Evolutionary conservation across 306 rosid genomes (phyloP).

Genomic region (Psophocarpus tetragonolobus): DNA sequence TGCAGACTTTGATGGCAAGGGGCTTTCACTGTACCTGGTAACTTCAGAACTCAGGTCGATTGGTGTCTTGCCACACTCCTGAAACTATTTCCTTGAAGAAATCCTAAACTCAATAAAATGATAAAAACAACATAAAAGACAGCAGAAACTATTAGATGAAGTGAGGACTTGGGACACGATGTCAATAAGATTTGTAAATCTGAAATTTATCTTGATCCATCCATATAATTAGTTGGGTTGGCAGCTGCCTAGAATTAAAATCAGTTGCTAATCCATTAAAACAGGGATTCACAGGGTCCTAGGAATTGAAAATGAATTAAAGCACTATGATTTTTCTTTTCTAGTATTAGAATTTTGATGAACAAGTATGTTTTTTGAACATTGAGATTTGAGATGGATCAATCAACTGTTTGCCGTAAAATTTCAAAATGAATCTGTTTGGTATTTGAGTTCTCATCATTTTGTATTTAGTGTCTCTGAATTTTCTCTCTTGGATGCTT

Average conservation of each 20-base stretch:
- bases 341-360: background rate
- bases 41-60: conserved; percentile 79
- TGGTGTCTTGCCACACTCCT: conserved; percentile 70
- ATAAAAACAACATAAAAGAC: background rate
- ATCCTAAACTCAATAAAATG: conserved; percentile 28
- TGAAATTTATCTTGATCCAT: conserved; percentile 4
- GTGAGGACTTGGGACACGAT: conserved; percentile 20
- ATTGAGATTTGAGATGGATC: conserved; percentile 26
- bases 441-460: background rate
- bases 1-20: conserved; percentile 57
- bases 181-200: conserved; percentile 19
- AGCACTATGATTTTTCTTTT: background rate
- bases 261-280: background rate
- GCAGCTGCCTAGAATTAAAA: background rate
- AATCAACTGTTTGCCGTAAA: conserved; percentile 23
- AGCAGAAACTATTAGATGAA: conserved; percentile 20
- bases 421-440: conserved; percentile 5
- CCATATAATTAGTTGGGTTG: background rate
- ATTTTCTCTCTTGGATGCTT: conserved; percentile 16
- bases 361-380: background rate
- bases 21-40: conserved; percentile 85
- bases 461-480: conserved; percentile 12
- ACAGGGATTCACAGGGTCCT: background rate
- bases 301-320: background rate
- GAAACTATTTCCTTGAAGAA: conserved; percentile 38